Evolutionary conservation across 2,329 filamentous ascomycete species (phyloP).

Genomic region (Pseudocercospora fuligena): DNA sequence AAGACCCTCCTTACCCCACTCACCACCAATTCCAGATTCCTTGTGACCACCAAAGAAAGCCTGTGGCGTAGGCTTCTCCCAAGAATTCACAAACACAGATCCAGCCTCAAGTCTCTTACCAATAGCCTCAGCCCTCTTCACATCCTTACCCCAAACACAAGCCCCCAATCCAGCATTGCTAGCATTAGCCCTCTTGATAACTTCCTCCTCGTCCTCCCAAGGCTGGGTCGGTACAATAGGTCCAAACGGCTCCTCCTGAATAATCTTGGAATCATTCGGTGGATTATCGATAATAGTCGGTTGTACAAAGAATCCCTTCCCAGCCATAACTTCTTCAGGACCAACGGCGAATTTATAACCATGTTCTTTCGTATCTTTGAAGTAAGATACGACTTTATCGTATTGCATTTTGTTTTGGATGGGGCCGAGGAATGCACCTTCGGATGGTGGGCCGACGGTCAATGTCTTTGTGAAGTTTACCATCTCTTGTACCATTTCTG

Average conservation of each 20-base stretch:
- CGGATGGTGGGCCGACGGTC: slow-evolving; percentile 49
- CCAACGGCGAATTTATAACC: slow-evolving; percentile 60
- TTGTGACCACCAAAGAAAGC: slow-evolving; percentile 76
- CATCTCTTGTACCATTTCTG: slow-evolving; percentile 53
- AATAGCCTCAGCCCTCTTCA: slow-evolving; percentile 55
- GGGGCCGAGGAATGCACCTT: slow-evolving; percentile 60
- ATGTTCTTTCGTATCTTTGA: slow-evolving; percentile 44
- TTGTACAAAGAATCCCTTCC: slow-evolving; percentile 49
- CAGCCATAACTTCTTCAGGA: slow-evolving; percentile 53
- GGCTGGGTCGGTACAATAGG: slow-evolving; percentile 55
- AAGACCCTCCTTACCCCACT: slow-evolving; percentile 57
- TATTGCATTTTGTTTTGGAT: slow-evolving; percentile 64
- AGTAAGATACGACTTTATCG: slow-evolving; percentile 52
- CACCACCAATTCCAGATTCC: slow-evolving; percentile 59
- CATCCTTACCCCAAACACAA: slow-evolving; percentile 58
- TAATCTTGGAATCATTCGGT: slow-evolving; percentile 45
- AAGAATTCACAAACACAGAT: slow-evolving; percentile 61
- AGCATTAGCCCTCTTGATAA: slow-evolving; percentile 55
- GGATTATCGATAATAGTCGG: slow-evolving; percentile 55
- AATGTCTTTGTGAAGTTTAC: slow-evolving; percentile 51
- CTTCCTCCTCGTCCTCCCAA: slow-evolving; percentile 54
- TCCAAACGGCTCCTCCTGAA: slow-evolving; percentile 57
- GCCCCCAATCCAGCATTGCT: slow-evolving; percentile 58
- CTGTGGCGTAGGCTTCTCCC: slow-evolving; percentile 52
- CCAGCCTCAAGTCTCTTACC: slow-evolving; percentile 58